Evolutionary conservation across 495 filamentous ascomycete genomes (phyloP).

Genomic region (Penicillium bovifimosum): DNA sequence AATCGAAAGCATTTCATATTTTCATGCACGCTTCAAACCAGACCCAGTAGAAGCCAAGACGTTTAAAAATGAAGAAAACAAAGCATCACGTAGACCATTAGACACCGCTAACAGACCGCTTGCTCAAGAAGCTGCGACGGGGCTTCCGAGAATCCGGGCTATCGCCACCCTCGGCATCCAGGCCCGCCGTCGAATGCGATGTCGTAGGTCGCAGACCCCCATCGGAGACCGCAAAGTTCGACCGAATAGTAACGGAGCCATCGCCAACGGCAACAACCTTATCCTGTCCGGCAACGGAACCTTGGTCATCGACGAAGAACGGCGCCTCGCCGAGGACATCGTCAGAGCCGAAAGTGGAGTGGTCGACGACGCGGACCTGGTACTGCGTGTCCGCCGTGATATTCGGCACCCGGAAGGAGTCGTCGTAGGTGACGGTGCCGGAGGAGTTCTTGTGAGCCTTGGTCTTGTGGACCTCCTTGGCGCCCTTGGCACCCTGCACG

Average conservation of each 20-base stretch:
- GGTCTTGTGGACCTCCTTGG: slow-evolving; percentile 80
- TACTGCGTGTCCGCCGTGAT: slow-evolving; percentile 83
- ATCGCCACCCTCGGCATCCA: slow-evolving; percentile 37
- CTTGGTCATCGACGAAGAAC: slow-evolving; percentile 88
- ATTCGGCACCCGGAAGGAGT: slow-evolving; percentile 64
- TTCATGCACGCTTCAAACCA: slow-evolving; percentile 13
- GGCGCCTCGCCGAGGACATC: slow-evolving; percentile 71
- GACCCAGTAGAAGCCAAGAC: neutral
- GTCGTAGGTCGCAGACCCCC: slow-evolving; percentile 32
- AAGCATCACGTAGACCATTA: slow-evolving; percentile 14
- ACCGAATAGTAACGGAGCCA: slow-evolving; percentile 63
- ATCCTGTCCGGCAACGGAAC: slow-evolving; percentile 55
- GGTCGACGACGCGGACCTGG: slow-evolving; percentile 74
- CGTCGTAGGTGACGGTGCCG: slow-evolving; percentile 60
- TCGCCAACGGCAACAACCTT: slow-evolving; percentile 66
- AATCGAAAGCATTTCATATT: slow-evolving; percentile 2
- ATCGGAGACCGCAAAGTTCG: slow-evolving; percentile 48
- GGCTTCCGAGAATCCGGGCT: slow-evolving; percentile 49
- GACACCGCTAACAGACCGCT: slow-evolving; percentile 45
- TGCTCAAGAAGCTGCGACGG: slow-evolving; percentile 52
- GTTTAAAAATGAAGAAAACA: neutral
- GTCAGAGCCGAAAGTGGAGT: slow-evolving; percentile 76
- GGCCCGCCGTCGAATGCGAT: slow-evolving; percentile 32
- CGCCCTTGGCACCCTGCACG: slow-evolving; percentile 56
- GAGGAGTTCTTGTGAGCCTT: slow-evolving; percentile 63